phyloP scores from a whole-genome alignment of 2,329 filamentous ascomycete species.

The Fusarium sublunatum region DNA sequence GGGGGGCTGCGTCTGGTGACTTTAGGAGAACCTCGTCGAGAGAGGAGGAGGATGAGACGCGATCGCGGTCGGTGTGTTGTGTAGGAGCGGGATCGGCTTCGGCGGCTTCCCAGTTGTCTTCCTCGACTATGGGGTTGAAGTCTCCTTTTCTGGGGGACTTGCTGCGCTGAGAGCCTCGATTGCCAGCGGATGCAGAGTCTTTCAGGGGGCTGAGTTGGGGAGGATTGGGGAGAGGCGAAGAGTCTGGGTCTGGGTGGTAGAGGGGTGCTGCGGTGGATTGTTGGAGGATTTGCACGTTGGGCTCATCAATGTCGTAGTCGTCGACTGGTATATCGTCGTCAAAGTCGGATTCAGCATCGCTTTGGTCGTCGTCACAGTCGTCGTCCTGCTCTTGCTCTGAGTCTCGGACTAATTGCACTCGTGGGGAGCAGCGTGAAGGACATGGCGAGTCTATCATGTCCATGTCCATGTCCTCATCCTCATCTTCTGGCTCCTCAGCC shows the following conservation, averaged over 20 bases:
- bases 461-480: slow-evolving; percentile 44
- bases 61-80: slow-evolving; percentile 25
- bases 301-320: slow-evolving; percentile 56
- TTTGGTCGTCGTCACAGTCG: slow-evolving; percentile 44
- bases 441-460: slow-evolving; percentile 45
- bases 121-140: slow-evolving; percentile 60
- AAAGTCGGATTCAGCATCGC: slow-evolving; percentile 56
- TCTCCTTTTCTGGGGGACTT: slow-evolving; percentile 52
- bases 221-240: slow-evolving; percentile 60
- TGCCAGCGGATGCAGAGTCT: slow-evolving; percentile 63
- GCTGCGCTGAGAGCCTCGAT: slow-evolving; percentile 52
- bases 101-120: slow-evolving; percentile 58
- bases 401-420: slow-evolving; percentile 23
- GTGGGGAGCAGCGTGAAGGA: slow-evolving; percentile 39
- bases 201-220: slow-evolving; percentile 64
- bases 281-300: slow-evolving; percentile 59
- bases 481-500: slow-evolving; percentile 59
- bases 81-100: slow-evolving; percentile 28
- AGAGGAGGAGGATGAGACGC: slow-evolving; percentile 48
- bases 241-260: slow-evolving; percentile 49
- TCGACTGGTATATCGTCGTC: slow-evolving; percentile 60
- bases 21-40: slow-evolving; percentile 51
- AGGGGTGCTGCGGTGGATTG: slow-evolving; percentile 53
- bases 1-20: slow-evolving; percentile 33
- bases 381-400: slow-evolving; percentile 46